A percentile compares a stretch with the other conserved stretches of the same genome.
Conservation (phyloP, 2,329 filamentous ascomycete genomes). For the Pezicula carpinea region DNA sequence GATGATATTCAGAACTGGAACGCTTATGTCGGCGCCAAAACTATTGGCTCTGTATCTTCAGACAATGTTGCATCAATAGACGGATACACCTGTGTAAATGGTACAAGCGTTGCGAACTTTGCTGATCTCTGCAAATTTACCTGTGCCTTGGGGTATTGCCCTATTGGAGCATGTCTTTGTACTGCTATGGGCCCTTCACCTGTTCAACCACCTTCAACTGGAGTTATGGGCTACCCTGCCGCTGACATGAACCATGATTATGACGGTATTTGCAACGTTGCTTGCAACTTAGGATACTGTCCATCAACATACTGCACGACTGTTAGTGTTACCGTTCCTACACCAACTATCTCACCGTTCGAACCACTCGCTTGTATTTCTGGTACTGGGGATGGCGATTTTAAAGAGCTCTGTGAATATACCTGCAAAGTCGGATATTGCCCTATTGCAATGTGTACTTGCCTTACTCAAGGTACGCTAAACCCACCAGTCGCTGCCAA, state of each 20-base stretch:
- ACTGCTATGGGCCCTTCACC: neutral
- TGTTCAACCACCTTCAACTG: neutral
- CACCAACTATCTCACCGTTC: neutral
- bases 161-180: neutral
- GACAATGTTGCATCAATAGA: constrained; percentile 3
- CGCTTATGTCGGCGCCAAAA: constrained; percentile 30
- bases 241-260: neutral
- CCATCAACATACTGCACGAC: constrained; percentile 18
- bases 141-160: neutral
- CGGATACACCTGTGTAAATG: constrained; percentile 19
- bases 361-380: constrained; percentile 3
- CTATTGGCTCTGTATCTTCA: neutral
- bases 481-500: too few relatives aligned
- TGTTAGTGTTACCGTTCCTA: neutral
- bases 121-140: neutral
- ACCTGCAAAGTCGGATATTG: too few relatives aligned
- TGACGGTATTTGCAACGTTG: constrained; percentile 22
- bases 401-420: constrained; percentile 8
- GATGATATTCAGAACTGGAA: constrained; percentile 31
- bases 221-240: neutral
- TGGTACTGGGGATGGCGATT: constrained; percentile 5
- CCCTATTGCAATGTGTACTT: too few relatives aligned
- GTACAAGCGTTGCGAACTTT: constrained; percentile 15
- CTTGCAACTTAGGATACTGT: constrained; percentile 27
- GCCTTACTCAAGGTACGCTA: too few relatives aligned